Percentiles rank a stretch among this genome's conserved stretches.
phyloP scores from a whole-genome alignment of 331 rosid genomes.

The Rosa hybrid region DNA sequence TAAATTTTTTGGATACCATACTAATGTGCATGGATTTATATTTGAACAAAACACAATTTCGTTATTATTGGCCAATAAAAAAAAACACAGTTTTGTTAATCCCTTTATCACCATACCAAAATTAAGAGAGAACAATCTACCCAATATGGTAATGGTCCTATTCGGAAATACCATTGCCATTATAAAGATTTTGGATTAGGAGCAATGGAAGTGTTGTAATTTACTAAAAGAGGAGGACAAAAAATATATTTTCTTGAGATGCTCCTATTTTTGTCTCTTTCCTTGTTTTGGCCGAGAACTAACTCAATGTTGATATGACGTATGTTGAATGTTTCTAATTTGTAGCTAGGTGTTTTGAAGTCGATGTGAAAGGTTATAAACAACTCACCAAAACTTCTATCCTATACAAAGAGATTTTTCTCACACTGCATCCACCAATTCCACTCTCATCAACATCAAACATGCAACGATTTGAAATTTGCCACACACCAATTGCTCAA shows the following conservation, averaged over 20 bases:
- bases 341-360: background rate
- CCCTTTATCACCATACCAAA: too few species aligned
- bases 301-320: background rate
- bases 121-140: too few species aligned
- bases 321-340: background rate
- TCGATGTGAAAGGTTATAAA: slow-evolving; percentile 3
- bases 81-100: too few species aligned
- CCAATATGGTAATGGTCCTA: too few species aligned
- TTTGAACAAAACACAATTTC: too few species aligned
- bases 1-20: too few species aligned
- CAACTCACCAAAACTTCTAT: background rate
- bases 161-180: too few species aligned
- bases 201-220: too few species aligned
- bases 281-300: background rate
- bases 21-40: too few species aligned
- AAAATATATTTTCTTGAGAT: background rate
- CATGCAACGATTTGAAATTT: background rate
- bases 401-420: background rate
- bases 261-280: background rate
- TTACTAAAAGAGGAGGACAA: too few species aligned
- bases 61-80: too few species aligned
- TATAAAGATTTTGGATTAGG: too few species aligned
- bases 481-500: background rate
- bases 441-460: background rate
- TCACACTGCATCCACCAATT: background rate